Evolutionary conservation across 495 filamentous ascomycete genomes (phyloP).

Genomic region (Halenospora varia): DNA sequence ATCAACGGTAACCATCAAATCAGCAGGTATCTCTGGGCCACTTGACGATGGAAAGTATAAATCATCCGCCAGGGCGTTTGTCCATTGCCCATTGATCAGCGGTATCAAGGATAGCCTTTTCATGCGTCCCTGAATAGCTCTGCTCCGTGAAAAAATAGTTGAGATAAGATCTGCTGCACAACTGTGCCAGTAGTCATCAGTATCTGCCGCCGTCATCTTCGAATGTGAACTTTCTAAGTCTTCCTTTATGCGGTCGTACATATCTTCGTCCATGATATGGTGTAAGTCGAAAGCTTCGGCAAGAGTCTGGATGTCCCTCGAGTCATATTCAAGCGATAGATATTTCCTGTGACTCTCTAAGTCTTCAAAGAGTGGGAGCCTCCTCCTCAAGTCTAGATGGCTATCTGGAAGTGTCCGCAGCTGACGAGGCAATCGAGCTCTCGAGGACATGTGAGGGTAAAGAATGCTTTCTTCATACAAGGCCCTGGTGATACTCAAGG

Average conservation of each 20-base stretch:
- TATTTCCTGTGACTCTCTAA: background rate
- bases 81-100: conserved; percentile 4
- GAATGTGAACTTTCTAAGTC: background rate
- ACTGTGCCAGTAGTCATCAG: conserved; percentile 1
- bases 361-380: background rate
- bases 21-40: conserved; percentile 6
- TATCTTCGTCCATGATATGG: background rate
- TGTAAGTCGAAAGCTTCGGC: background rate
- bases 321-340: background rate
- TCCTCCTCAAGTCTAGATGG: background rate
- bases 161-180: conserved; percentile 3
- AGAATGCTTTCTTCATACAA: background rate
- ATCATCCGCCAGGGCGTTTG: background rate
- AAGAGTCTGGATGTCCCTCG: background rate
- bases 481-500: background rate
- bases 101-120: conserved; percentile 1
- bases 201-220: background rate
- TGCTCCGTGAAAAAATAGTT: background rate
- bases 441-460: background rate
- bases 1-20: conserved; percentile 4
- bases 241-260: conserved; percentile 2
- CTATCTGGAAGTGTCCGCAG: background rate
- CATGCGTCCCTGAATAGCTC: background rate
- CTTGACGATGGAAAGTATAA: conserved; percentile 4
- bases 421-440: background rate